Evolutionary conservation across 23 red algal genomes (phyloP).

Genomic region (Pyropia haitanensis): DNA sequence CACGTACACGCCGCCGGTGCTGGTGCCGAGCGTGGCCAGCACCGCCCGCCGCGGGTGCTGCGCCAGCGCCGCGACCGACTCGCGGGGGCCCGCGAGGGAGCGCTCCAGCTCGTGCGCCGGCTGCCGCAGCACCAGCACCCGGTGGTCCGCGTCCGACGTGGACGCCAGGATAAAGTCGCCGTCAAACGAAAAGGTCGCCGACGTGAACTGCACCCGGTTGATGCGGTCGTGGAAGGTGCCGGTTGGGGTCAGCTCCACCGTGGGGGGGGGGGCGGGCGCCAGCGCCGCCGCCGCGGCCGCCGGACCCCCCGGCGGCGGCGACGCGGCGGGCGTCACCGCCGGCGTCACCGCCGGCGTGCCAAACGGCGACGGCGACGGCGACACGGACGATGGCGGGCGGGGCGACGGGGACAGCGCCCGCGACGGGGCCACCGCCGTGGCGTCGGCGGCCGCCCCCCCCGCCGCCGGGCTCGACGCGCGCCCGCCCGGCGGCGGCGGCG

Average conservation of each 20-base stretch:
- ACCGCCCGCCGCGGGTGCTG: slow-evolving; percentile 61
- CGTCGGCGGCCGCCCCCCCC: too few species aligned
- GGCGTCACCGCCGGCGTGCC: too few species aligned
- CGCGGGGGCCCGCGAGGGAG: slow-evolving; percentile 59
- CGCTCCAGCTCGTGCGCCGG: slow-evolving; percentile 50
- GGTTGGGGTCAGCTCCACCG: slow-evolving; percentile 2
- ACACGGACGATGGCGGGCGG: too few species aligned
- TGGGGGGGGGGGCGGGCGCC: too few species aligned
- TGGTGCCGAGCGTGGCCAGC: slow-evolving; percentile 26
- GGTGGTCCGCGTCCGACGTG: slow-evolving; percentile 35
- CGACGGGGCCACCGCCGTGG: too few species aligned
- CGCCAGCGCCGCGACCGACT: slow-evolving; percentile 27
- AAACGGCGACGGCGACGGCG: too few species aligned
- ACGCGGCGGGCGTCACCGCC: too few species aligned
- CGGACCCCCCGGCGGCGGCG: too few species aligned
- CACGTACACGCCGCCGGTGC: slow-evolving; percentile 45
- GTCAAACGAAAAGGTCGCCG: slow-evolving; percentile 43
- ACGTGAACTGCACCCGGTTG: slow-evolving; percentile 37
- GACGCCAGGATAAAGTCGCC: slow-evolving; percentile 57
- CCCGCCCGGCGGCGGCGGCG: too few species aligned
- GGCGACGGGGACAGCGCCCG: too few species aligned
- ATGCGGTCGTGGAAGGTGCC: slow-evolving; percentile 44
- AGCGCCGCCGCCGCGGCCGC: too few species aligned
- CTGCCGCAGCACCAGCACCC: slow-evolving; percentile 56
- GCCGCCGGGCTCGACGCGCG: too few species aligned